These are phyloP conservation scores for Rozella allomycis DNA, from an alignment of 371 early-diverging fungal genomes.

Conservation along the genomic window DNA sequence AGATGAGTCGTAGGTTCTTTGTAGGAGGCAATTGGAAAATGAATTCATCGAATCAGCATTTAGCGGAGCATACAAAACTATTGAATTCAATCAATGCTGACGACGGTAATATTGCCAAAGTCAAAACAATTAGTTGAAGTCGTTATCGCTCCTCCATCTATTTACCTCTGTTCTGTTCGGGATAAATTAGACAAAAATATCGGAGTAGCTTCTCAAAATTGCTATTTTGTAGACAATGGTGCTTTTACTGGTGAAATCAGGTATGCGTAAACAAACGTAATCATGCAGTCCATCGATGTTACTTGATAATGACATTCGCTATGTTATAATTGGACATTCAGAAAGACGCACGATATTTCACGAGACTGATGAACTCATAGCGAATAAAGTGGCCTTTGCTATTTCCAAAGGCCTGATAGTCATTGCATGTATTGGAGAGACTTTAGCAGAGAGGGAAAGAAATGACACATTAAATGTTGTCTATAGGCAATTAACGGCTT, in stretches of 20 bases:
- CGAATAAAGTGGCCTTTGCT: slow-evolving; percentile 71
- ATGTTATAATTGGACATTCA: slow-evolving; percentile 97
- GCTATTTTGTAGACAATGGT: slow-evolving; percentile 61
- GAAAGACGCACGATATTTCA: slow-evolving; percentile 86
- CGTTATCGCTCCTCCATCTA: slow-evolving; percentile 87
- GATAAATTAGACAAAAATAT: slow-evolving; percentile 48
- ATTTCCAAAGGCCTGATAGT: slow-evolving; percentile 70
- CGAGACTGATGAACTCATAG: slow-evolving; percentile 73
- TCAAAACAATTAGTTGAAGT: slow-evolving; percentile 56
- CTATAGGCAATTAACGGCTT: slow-evolving; percentile 67
- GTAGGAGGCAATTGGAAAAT: slow-evolving; percentile 85
- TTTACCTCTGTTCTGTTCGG: slow-evolving; percentile 68
- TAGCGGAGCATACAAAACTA: not conserved
- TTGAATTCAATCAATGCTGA: not conserved
- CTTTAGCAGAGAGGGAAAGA: slow-evolving; percentile 74
- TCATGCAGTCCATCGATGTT: slow-evolving; percentile 63
- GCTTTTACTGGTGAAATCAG: slow-evolving; percentile 97
- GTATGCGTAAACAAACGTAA: slow-evolving; percentile 11
- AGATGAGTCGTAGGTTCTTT: slow-evolving; percentile 40
- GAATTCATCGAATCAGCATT: slow-evolving; percentile 23
- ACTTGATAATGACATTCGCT: slow-evolving; percentile 80
- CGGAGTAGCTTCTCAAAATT: slow-evolving; percentile 91
- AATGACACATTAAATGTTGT: slow-evolving; percentile 66
- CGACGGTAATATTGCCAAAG: slow-evolving; percentile 46
- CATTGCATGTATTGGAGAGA: slow-evolving; percentile 95